Percentiles rank a stretch among this genome's conserved stretches.
These are phyloP conservation scores for Piromyces sp. DNA, from an alignment of 192 early-diverging fungal genomes.

Conservation along the genomic window DNA sequence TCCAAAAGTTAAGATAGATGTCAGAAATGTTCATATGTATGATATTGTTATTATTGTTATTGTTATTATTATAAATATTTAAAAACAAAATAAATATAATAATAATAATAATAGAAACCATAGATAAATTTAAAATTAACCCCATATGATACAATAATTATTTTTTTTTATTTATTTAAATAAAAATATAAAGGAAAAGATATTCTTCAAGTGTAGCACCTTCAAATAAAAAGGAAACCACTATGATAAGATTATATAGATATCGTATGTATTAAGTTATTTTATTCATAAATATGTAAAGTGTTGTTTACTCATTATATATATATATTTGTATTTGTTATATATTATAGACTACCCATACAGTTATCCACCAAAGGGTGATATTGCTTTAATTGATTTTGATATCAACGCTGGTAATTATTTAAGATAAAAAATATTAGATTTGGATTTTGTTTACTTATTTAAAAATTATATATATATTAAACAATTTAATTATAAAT, in stretches of 20 bases:
- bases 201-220: neutral
- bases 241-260: neutral
- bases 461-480: no score
- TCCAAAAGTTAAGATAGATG: neutral
- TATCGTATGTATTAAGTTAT: neutral
- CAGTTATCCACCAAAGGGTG: constrained; percentile 53
- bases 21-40: neutral
- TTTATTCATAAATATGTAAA: no score
- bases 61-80: neutral
- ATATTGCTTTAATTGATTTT: constrained; percentile 45
- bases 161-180: no score
- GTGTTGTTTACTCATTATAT: no score
- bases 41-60: neutral
- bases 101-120: no score
- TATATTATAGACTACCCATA: neutral
- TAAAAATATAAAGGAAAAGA: neutral
- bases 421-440: neutral
- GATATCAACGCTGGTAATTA: constrained; percentile 47
- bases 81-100: neutral
- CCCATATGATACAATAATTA: no score
- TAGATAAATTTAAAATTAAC: no score
- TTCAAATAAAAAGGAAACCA: neutral
- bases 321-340: no score
- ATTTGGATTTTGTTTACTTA: no score
- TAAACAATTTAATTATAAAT: neutral